These are phyloP conservation scores for Parastagonospora avenae DNA, from an alignment of 2,329 filamentous ascomycete genomes.

Conservation along the genomic window DNA sequence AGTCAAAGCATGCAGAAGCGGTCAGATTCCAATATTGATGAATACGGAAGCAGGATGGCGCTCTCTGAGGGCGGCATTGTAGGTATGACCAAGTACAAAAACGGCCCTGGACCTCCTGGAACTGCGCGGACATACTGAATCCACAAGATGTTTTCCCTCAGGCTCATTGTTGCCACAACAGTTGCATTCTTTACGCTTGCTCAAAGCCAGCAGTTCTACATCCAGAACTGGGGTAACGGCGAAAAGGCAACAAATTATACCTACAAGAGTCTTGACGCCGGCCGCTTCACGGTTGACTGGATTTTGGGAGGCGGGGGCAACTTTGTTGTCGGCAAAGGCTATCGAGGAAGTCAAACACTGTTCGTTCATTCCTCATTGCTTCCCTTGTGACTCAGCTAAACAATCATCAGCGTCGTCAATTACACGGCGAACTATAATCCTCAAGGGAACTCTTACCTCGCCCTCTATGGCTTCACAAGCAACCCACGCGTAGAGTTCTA, in stretches of 20 bases:
- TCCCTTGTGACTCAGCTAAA: not conserved
- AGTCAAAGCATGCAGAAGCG: not conserved
- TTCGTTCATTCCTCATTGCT: not conserved
- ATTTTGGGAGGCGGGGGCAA: slow-evolving; percentile 2
- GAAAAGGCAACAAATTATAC: slow-evolving; percentile 8
- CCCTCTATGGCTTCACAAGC: slow-evolving; percentile 61
- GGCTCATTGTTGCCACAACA: slow-evolving; percentile 45
- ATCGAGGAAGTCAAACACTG: not conserved
- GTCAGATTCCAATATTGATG: not conserved
- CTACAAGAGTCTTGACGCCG: slow-evolving; percentile 8
- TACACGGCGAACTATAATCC: slow-evolving; percentile 51
- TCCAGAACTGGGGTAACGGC: slow-evolving; percentile 9
- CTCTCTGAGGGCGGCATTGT: not conserved
- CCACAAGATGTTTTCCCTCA: slow-evolving; percentile 49
- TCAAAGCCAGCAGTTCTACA: slow-evolving; percentile 4
- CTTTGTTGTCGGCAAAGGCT: slow-evolving; percentile 2
- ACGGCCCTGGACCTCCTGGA: not conserved
- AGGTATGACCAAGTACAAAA: not conserved
- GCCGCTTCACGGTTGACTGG: slow-evolving; percentile 8
- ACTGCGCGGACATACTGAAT: not conserved
- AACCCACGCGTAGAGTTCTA: slow-evolving; percentile 60
- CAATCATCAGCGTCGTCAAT: slow-evolving; percentile 34
- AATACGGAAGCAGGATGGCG: not conserved
- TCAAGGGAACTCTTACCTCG: slow-evolving; percentile 56
- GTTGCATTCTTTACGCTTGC: slow-evolving; percentile 22